Percentiles rank a stretch among this genome's conserved stretches.
These are phyloP conservation scores for Mycena galopus DNA, from an alignment of 768 basidiomycete species.

Conservation along the genomic window DNA sequence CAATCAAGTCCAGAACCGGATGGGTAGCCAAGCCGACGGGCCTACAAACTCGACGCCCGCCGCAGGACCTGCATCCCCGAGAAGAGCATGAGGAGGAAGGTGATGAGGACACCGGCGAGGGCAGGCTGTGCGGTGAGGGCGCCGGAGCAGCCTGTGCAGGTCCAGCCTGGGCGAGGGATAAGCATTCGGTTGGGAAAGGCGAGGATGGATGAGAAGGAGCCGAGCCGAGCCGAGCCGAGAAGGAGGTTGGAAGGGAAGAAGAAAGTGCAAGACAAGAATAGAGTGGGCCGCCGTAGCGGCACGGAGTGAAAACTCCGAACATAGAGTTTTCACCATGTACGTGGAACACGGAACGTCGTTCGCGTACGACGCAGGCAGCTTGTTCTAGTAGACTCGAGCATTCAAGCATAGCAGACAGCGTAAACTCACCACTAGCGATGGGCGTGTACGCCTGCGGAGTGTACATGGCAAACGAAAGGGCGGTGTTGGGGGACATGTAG, in stretches of 20 bases:
- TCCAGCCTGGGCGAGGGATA: constrained; percentile 42
- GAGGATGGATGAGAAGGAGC: not conserved
- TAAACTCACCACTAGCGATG: constrained; percentile 61
- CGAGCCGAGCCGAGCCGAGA: not conserved
- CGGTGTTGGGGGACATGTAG: constrained; percentile 75
- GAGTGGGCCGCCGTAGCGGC: too few relatives aligned
- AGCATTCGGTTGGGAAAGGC: too few relatives aligned
- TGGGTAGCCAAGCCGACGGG: too few relatives aligned
- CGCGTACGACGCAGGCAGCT: not conserved
- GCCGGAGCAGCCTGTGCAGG: constrained; percentile 38
- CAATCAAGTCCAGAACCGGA: too few relatives aligned
- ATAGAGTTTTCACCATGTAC: not conserved
- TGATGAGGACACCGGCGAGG: constrained; percentile 65
- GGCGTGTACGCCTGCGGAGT: constrained; percentile 80
- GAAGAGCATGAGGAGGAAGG: constrained; percentile 72
- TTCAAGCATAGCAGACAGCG: too few relatives aligned
- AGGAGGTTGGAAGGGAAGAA: too few relatives aligned
- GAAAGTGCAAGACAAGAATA: too few relatives aligned
- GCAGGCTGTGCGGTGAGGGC: constrained; percentile 62
- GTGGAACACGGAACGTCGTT: too few relatives aligned
- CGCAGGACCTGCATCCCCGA: constrained; percentile 75
- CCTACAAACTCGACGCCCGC: not conserved
- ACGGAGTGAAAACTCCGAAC: too few relatives aligned
- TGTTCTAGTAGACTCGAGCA: not conserved
- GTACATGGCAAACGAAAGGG: constrained; percentile 87